Evolutionary conservation across 345 rosid species (phyloP).

Genomic region (Limnanthes douglasii): DNA sequence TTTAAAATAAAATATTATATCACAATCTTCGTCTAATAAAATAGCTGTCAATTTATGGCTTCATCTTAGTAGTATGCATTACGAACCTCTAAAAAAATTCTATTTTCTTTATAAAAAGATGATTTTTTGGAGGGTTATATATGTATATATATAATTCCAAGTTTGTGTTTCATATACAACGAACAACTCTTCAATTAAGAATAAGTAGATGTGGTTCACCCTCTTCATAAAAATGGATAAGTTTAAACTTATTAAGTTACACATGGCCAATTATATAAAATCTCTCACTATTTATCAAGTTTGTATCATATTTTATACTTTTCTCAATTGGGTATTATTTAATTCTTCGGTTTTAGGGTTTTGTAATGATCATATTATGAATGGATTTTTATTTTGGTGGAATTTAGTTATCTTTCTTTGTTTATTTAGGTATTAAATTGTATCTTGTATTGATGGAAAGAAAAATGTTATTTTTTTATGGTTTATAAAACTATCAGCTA

Average conservation of each 20-base stretch:
- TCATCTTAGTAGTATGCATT: conserved; percentile 56
- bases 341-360: no score
- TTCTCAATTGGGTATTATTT: background rate
- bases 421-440: no score
- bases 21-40: no score
- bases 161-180: conserved; percentile 21
- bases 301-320: no score
- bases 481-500: no score
- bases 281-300: background rate
- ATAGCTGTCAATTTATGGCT: conserved; percentile 96
- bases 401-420: no score
- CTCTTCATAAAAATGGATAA: conserved; percentile 73
- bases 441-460: no score
- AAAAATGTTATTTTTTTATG: no score
- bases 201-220: conserved; percentile 59
- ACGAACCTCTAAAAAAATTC: background rate
- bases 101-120: background rate
- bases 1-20: no score
- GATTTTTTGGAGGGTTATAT: background rate
- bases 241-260: conserved; percentile 75
- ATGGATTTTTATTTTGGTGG: no score
- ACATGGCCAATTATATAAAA: conserved; percentile 60
- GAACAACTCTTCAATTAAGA: conserved; percentile 82
- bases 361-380: background rate
- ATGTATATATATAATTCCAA: background rate